Conservation (phyloP, 345 rosid species). For the Syzygium aromaticum region DNA sequence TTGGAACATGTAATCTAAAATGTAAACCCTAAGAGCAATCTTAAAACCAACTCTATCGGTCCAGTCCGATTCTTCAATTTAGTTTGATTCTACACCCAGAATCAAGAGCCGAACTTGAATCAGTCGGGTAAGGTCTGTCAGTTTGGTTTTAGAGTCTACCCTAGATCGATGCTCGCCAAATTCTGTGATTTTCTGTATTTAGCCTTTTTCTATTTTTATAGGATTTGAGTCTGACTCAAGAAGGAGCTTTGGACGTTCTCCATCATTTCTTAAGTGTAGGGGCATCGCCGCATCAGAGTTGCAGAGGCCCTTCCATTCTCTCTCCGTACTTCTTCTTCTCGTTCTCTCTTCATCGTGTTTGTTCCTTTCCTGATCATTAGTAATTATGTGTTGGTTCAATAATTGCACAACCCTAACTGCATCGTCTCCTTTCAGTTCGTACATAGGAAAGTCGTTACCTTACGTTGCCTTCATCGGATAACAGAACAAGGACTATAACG, state of each 20-base stretch:
- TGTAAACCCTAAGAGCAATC: not conserved
- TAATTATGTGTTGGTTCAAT: not conserved
- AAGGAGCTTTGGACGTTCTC: not conserved
- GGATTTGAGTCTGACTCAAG: not conserved
- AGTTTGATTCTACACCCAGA: not conserved
- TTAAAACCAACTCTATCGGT: not conserved
- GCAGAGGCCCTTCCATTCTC: not conserved
- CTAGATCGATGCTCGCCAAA: not conserved
- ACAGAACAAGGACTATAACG: not conserved
- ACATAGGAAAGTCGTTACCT: not conserved
- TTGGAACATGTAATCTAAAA: not conserved
- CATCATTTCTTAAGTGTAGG: not conserved
- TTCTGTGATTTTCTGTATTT: not conserved
- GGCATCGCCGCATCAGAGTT: not conserved
- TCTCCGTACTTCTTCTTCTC: not conserved
- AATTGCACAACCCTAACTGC: not conserved
- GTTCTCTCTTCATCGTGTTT: not conserved
- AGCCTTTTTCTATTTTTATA: not conserved
- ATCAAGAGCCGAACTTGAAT: not conserved
- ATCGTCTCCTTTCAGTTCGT: not conserved
- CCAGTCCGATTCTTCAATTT: not conserved
- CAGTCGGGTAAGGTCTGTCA: accelerated
- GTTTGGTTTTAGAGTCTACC: not conserved
- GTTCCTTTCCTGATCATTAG: not conserved
- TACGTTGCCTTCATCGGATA: not conserved